Evolutionary conservation across 306 rosid genomes (phyloP), one percentile per base, ranked within the genome.

Genomic region (Corylus avellana): DNA sequence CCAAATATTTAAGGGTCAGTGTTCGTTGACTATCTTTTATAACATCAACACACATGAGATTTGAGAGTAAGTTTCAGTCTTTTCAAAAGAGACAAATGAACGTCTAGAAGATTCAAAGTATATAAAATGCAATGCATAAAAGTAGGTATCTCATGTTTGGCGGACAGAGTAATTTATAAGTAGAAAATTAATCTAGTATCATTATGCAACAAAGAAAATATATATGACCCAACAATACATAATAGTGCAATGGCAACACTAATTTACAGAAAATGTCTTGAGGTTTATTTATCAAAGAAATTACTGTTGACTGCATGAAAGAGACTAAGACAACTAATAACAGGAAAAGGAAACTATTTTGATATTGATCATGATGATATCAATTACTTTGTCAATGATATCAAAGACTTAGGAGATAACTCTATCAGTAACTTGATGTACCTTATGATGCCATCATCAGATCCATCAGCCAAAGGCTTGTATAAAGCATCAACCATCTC

Each of bases 391-490:
- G 46, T 42, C 46, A 42, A 42, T 42, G 46, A 42, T 42, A 42
- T 42, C 46, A 5, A 42, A 5, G 46, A 42, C 46, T 42, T 42
- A 6, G 8, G 46, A 42, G 46, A 42, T 42, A 6, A 42, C 46
- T 42, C 46, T 1, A 42, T 8, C 46, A 42, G 46, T 42, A 42
- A 42, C 46, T 42, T 6, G 46, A 70, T 68, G 73, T 85, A 92
- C 98, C 97, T 92, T 84, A 95, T 91, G 51, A 95, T 95, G 67
- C 98, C 98, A 82, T 88, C 96, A 83, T 92, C 98, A 7, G 61
- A 84, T 66, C 89, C 97, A 79, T 88, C 56, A 74, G 80, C 91
- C 90, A 80, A 77, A 77, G 97, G 98, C 88, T 91, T 91, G 87
- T 75, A 95, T n/a, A 95, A 85, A 85, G 92, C 88, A 80, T 95